A percentile compares a stretch with the other conserved stretches of the same genome.
Conservation (phyloP, 2,329 filamentous ascomycete genomes). For the Eurotiales sp. region DNA sequence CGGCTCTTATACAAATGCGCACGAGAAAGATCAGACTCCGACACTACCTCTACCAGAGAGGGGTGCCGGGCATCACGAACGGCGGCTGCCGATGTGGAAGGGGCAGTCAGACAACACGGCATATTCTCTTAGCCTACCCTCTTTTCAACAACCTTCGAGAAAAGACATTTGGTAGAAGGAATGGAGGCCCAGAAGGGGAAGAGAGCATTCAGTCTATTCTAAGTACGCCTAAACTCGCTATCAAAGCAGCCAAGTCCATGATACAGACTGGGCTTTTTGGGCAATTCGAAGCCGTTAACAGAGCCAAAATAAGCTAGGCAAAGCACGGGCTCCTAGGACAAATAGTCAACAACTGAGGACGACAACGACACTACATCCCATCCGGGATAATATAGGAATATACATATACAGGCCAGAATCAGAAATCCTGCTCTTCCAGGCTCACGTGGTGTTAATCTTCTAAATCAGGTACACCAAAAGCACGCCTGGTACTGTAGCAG, state of each 20-base stretch:
- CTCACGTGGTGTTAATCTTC: too few relatives aligned
- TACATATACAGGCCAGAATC: too few relatives aligned
- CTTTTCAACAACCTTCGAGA: conserved; percentile 9
- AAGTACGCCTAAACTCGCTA: too few relatives aligned
- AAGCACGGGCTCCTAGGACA: too few relatives aligned
- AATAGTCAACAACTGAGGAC: too few relatives aligned
- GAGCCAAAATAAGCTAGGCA: too few relatives aligned
- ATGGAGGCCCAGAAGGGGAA: not conserved
- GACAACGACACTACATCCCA: too few relatives aligned
- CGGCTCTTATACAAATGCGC: conserved; percentile 13
- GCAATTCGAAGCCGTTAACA: conserved; percentile 14
- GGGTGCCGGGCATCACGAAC: conserved; percentile 11
- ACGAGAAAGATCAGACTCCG: conserved; percentile 15
- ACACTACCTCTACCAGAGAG: conserved; percentile 11
- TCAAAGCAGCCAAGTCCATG: conserved; percentile 15
- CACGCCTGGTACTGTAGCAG: too few relatives aligned
- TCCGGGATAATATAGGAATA: too few relatives aligned
- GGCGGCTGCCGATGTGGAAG: conserved; percentile 12
- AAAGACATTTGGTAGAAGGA: conserved; percentile 8
- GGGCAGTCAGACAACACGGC: conserved; percentile 12
- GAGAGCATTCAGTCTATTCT: too few relatives aligned
- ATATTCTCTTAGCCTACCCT: conserved; percentile 10
- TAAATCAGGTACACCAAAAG: too few relatives aligned
- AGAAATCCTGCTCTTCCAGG: too few relatives aligned
- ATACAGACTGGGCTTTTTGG: conserved; percentile 15